Base-by-base conservation (phyloP, 2,329 filamentous ascomycete genomes). In the Paraphoma chrysanthemicola region DNA sequence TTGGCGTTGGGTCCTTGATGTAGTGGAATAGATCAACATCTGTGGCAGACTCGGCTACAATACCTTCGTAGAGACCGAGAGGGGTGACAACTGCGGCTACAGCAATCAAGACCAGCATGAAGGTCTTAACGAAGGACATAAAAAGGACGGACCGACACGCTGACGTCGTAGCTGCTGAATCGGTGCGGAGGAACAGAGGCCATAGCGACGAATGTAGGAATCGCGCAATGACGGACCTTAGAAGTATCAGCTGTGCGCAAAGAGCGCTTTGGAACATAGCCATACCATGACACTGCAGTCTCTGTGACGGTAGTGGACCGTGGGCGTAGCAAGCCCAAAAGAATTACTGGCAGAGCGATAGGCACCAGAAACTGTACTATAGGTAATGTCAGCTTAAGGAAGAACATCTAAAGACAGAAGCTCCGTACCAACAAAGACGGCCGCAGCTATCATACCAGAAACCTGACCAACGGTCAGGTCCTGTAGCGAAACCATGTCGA, bases 1-100 rank as follows among this genome's bases (percentile, higher is more conserved):
- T 78, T 0, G 77, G 63, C 6, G 77, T 75, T 0, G 53, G 48
- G 46, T 82, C 81, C 9, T 56, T 46, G 4, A 74, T 54, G 51
- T 82, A 82, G 17, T 67, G 29, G 54, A 83, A 82, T 7, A 63
- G 30, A 0, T 64, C 45, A 0, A 57, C 23, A 1, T 61, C 52
- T 9, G 62, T 56, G 2, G 67, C 54, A 8, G 39, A 1, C 44
- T 56, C 66, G 6, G 51, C 47, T 1, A 68, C 68, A 33, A 81
- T 59, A 4, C 69, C 63, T n/a, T 82, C 76, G 45, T 79, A 79
- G 0, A 83, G 67, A 2, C 81, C 81, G 4, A 83, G 66, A 0
- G 81, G 81, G 0, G 81, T 82, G 3, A 82, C 67, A 5, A 83
- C 71, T n/a, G 79, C 76, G 1, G 81, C 74, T 12, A 82, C 54